Conservation (phyloP, 1,139 yeast genomes). For the Geotrichum candidum region DNA sequence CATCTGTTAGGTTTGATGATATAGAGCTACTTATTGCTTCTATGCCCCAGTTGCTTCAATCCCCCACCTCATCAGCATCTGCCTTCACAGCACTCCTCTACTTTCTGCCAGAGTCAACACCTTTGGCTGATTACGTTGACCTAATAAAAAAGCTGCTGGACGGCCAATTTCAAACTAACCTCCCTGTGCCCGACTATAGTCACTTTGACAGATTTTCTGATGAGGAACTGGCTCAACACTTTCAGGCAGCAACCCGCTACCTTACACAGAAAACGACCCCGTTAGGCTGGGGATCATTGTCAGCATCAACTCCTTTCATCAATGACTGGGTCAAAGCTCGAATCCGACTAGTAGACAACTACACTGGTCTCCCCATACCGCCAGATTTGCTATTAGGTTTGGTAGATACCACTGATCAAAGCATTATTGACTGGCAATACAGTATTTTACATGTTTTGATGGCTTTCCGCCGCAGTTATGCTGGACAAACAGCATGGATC, state of each 20-base stretch:
- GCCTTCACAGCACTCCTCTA: slow-evolving; percentile 12
- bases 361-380: slow-evolving; percentile 20
- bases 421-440: slow-evolving; percentile 23
- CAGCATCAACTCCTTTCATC: not conserved
- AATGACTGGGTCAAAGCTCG: slow-evolving; percentile 25
- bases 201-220: slow-evolving; percentile 13
- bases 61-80: slow-evolving; percentile 10
- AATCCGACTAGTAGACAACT: slow-evolving; percentile 23
- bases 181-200: not conserved
- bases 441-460: slow-evolving; percentile 25
- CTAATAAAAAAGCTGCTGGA: slow-evolving; percentile 8
- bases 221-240: slow-evolving; percentile 18
- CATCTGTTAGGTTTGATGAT: slow-evolving; percentile 1
- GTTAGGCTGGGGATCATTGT: slow-evolving; percentile 20
- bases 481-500: slow-evolving; percentile 13
- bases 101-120: slow-evolving; percentile 14
- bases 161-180: not conserved
- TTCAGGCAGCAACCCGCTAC: slow-evolving; percentile 16
- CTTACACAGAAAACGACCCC: slow-evolving; percentile 14
- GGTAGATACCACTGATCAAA: slow-evolving; percentile 15
- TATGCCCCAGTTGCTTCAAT: not conserved
- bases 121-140: slow-evolving; percentile 7
- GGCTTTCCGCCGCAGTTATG: slow-evolving; percentile 19
- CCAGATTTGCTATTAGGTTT: slow-evolving; percentile 1
- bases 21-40: slow-evolving; percentile 1